A percentile compares a stretch with the other conserved stretches of the same genome.
Evolutionary conservation across 1,284 basidiomycete species (phyloP).

Genomic region (Phlebopus sp.): DNA sequence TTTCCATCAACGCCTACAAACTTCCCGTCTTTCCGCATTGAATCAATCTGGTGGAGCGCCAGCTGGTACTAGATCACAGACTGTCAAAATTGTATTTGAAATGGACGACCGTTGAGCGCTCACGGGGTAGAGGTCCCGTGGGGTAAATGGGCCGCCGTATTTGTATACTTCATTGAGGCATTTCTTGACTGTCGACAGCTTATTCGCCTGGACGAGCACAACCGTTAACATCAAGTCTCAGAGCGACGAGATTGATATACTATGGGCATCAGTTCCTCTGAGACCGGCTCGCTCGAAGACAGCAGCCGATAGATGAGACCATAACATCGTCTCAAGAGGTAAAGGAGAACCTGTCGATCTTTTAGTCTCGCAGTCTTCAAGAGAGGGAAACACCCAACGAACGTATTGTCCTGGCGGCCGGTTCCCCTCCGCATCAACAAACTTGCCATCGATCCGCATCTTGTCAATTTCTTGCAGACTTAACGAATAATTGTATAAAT

Average conservation of each 20-base stretch:
- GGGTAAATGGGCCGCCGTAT: slow-evolving; percentile 92
- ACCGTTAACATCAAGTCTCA: background rate
- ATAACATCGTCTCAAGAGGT: slow-evolving; percentile 92
- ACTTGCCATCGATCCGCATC: slow-evolving; percentile 96
- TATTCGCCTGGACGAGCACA: slow-evolving; percentile 68
- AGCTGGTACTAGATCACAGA: slow-evolving; percentile 74
- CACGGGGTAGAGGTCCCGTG: slow-evolving; percentile 95
- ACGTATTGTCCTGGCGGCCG: slow-evolving; percentile 91
- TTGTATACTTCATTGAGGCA: slow-evolving; percentile 97
- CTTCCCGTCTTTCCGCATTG: slow-evolving; percentile 88
- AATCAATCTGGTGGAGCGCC: slow-evolving; percentile 94
- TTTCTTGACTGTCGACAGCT: slow-evolving; percentile 91
- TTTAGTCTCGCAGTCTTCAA: background rate
- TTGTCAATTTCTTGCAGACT: slow-evolving; percentile 96
- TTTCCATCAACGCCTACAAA: slow-evolving; percentile 82
- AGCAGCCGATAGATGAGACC: slow-evolving; percentile 93
- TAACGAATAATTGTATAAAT: slow-evolving; percentile 91
- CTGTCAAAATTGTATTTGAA: slow-evolving; percentile 2
- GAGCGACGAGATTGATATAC: slow-evolving; percentile 46
- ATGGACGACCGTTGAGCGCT: slow-evolving; percentile 28
- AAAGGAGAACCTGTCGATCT: slow-evolving; percentile 75
- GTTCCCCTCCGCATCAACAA: slow-evolving; percentile 92
- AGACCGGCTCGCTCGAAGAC: slow-evolving; percentile 98
- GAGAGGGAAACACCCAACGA: slow-evolving; percentile 45
- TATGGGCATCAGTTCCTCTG: slow-evolving; percentile 95